These are phyloP conservation scores for Coemansia sp. DNA, from an alignment of 192 early-diverging fungal species.

Conservation along the genomic window DNA sequence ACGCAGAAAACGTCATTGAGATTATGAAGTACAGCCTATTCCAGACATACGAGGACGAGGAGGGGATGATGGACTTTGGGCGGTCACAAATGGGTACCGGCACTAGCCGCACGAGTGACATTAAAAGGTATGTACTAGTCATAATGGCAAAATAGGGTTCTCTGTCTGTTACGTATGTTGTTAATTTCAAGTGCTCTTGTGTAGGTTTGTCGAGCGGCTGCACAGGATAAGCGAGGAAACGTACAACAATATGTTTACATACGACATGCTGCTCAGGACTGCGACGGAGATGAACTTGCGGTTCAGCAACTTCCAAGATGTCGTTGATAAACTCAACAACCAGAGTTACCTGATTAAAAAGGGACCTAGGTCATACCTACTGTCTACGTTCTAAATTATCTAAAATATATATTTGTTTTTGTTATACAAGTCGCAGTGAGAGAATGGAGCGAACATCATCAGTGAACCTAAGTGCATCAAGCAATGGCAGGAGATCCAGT, in stretches of 20 bases:
- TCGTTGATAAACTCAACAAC: constrained; percentile 73
- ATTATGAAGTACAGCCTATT: constrained; percentile 73
- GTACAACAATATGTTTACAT: constrained; percentile 68
- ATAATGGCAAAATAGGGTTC: background rate
- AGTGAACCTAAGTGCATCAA: constrained; percentile 60
- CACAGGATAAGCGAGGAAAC: constrained; percentile 60
- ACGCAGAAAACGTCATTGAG: constrained; percentile 77
- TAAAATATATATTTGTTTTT: no score
- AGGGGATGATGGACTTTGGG: constrained; percentile 60
- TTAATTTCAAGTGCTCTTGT: background rate
- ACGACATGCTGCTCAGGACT: constrained; percentile 63
- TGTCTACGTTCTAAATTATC: constrained; percentile 46
- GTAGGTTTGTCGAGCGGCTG: constrained; percentile 62
- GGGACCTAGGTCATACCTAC: constrained; percentile 64
- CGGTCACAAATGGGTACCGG: constrained; percentile 64
- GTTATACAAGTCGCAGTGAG: constrained; percentile 47
- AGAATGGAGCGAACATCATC: constrained; percentile 68
- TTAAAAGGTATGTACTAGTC: constrained; percentile 57
- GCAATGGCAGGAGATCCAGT: constrained; percentile 60
- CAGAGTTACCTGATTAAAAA: constrained; percentile 75
- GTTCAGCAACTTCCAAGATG: constrained; percentile 62
- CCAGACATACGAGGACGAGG: constrained; percentile 63
- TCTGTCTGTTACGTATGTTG: background rate
- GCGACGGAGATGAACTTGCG: constrained; percentile 59
- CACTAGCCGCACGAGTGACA: constrained; percentile 58